Evolutionary conservation across 2,329 filamentous ascomycete genomes (phyloP).

Genomic region (Tolypocladium capitatum): DNA sequence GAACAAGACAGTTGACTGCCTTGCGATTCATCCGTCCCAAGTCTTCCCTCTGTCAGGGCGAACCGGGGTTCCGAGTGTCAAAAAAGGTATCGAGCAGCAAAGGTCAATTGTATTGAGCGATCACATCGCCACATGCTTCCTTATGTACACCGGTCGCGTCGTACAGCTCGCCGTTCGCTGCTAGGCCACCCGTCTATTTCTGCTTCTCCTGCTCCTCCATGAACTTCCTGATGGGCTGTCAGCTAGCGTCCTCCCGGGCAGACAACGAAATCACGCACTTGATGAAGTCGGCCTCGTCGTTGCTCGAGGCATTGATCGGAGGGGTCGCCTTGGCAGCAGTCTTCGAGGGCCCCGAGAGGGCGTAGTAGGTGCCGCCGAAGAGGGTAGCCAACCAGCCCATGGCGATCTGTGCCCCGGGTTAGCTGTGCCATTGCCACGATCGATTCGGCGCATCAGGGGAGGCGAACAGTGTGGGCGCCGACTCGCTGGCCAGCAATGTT

Average conservation of each 20-base stretch:
- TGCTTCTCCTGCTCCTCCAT: constrained; percentile 28
- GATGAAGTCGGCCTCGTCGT: constrained; percentile 53
- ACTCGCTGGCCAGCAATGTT: constrained; percentile 44
- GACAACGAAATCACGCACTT: constrained; percentile 33
- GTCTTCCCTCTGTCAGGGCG: too few relatives aligned
- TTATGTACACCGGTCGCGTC: constrained; percentile 21
- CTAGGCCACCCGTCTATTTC: constrained; percentile 15
- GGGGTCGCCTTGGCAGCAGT: constrained; percentile 33
- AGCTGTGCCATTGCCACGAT: background rate
- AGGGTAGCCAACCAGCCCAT: constrained; percentile 41
- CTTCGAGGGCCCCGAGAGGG: constrained; percentile 30
- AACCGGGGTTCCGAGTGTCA: too few relatives aligned
- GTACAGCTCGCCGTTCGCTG: constrained; percentile 11
- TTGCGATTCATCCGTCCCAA: background rate
- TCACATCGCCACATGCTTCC: constrained; percentile 3
- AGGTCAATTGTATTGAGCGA: background rate
- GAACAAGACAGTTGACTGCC: too few relatives aligned
- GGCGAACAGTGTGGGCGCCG: constrained; percentile 47
- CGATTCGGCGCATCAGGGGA: background rate
- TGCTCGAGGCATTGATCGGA: constrained; percentile 48
- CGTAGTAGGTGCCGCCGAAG: constrained; percentile 34
- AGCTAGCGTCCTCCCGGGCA: constrained; percentile 8
- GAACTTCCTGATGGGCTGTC: constrained; percentile 22
- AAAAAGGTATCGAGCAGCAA: background rate
- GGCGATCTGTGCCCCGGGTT: constrained; percentile 30